Conservation (phyloP, 2,329 filamentous ascomycete species). For the Aureobasidium sp. region DNA sequence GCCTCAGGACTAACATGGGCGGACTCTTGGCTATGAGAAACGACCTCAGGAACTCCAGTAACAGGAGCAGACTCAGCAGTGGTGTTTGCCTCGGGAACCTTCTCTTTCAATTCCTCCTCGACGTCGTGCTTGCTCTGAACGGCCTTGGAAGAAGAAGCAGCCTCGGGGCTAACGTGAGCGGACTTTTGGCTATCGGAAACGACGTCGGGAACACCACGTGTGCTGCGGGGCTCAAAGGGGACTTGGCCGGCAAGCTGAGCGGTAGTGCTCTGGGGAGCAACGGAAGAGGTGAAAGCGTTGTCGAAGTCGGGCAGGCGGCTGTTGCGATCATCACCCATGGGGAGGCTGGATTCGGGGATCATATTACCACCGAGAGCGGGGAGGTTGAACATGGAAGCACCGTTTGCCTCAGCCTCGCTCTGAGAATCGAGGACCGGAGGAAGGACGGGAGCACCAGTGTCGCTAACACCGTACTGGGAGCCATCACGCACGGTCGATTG, state of each 20-base stretch:
- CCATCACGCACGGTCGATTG: conserved; percentile 60
- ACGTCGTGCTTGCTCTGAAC: conserved; percentile 63
- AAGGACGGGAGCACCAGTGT: conserved; percentile 42
- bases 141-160: conserved; percentile 55
- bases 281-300: conserved; percentile 35
- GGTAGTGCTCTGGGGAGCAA: conserved; percentile 38
- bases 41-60: conserved; percentile 50
- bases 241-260: conserved; percentile 38
- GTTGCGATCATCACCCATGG: conserved; percentile 44
- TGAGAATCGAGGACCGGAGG: conserved; percentile 40
- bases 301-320: conserved; percentile 29
- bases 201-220: conserved; percentile 44
- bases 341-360: conserved; percentile 77
- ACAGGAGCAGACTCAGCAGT: conserved; percentile 15
- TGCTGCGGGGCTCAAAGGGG: conserved; percentile 35
- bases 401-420: conserved; percentile 32
- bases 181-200: conserved; percentile 66
- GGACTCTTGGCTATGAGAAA: conserved; percentile 63
- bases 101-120: conserved; percentile 61
- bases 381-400: conserved; percentile 37
- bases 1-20: conserved; percentile 56
- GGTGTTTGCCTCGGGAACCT: conserved; percentile 42
- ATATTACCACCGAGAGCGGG: conserved; percentile 48
- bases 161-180: conserved; percentile 54
- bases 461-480: conserved; percentile 77